A percentile compares a stretch with the other conserved stretches of the same genome.
Evolutionary conservation across 148 eudicot genomes (phyloP).

Genomic region (Selenicereus undatus): DNA sequence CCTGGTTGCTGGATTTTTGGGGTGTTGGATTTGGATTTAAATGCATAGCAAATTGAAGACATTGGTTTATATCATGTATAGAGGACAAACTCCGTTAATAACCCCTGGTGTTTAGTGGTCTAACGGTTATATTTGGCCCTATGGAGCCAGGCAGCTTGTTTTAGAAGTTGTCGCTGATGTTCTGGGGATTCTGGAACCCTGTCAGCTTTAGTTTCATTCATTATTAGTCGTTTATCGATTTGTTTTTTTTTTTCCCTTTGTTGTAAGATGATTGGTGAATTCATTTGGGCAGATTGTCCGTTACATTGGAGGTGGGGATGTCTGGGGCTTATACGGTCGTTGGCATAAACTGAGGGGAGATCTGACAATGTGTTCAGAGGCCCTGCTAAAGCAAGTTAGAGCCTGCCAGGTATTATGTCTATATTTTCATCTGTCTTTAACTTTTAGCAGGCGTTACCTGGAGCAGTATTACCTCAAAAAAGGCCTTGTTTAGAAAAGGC

Average conservation of each 20-base stretch:
- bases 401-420: conserved; percentile 58
- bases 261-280: conserved; percentile 1
- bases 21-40: too few relatives aligned
- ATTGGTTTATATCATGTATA: not conserved
- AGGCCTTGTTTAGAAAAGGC: not conserved
- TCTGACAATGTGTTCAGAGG: conserved; percentile 84
- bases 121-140: not conserved
- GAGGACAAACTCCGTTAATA: not conserved
- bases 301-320: conserved; percentile 56
- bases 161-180: not conserved
- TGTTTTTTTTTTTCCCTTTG: not conserved
- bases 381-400: conserved; percentile 83
- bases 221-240: not conserved
- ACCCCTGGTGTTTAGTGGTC: not conserved
- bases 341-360: conserved; percentile 91
- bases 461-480: not conserved
- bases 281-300: conserved; percentile 50
- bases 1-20: too few relatives aligned
- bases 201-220: not conserved
- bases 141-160: not conserved
- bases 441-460: not conserved
- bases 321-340: conserved; percentile 91
- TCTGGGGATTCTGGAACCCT: not conserved
- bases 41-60: too few relatives aligned
- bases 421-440: not conserved